phyloP scores from a whole-genome alignment of 2,329 filamentous ascomycete species.

The Aspergillus luchuensis region DNA sequence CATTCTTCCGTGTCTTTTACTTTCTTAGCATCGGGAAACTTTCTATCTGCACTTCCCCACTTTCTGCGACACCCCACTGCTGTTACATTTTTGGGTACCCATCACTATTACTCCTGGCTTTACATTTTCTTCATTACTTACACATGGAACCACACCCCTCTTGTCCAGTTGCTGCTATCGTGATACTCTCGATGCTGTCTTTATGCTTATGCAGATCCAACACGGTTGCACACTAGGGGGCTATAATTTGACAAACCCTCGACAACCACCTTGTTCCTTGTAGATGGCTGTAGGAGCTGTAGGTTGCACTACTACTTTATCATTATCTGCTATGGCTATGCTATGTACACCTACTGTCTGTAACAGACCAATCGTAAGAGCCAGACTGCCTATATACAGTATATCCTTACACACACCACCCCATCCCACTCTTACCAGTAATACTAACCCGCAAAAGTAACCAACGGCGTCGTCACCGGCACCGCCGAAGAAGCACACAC shows the following conservation, averaged over 20 bases:
- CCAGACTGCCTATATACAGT: not conserved
- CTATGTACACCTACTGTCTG: not conserved
- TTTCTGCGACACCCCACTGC: not conserved
- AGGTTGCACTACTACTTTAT: no score
- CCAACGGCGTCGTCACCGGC: conserved; percentile 34
- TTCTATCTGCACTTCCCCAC: not conserved
- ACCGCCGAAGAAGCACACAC: conserved; percentile 34
- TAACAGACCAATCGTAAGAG: no score
- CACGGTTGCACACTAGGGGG: conserved; percentile 9
- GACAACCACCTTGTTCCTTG: not conserved
- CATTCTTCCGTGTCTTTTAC: conserved; percentile 1
- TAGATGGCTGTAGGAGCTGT: no score
- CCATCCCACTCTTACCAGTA: not conserved
- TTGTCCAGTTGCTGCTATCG: conserved; percentile 12
- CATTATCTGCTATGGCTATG: not conserved
- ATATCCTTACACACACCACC: not conserved
- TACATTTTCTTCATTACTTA: no score
- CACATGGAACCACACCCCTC: not conserved
- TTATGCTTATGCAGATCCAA: conserved; percentile 18
- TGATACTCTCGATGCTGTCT: conserved; percentile 11
- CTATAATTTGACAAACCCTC: conserved; percentile 18
- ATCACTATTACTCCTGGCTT: conserved; percentile 1
- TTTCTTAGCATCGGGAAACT: not conserved
- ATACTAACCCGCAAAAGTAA: conserved; percentile 11
- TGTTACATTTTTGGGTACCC: not conserved